These are phyloP conservation scores for Debaryomyces nepalensis DNA, from an alignment of 1,139 yeast species.

Conservation along the genomic window DNA sequence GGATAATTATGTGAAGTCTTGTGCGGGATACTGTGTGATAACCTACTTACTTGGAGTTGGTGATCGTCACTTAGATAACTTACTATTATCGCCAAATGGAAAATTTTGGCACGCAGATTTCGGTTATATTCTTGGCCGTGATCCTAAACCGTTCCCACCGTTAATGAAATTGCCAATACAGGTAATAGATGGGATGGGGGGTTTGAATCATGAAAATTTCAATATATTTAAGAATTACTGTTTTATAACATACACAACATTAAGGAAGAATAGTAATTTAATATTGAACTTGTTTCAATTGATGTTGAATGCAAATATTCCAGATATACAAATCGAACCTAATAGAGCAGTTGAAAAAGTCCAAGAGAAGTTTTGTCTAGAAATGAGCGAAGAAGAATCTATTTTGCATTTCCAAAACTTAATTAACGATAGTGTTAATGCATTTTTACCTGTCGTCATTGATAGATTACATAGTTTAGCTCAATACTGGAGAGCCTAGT, in stretches of 20 bases:
- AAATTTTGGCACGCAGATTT: conserved; percentile 97
- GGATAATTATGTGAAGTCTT: conserved; percentile 93
- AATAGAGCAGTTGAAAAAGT: conserved; percentile 84
- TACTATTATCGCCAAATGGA: conserved; percentile 73
- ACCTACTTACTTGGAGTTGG: conserved; percentile 96
- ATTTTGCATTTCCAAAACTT: conserved; percentile 90
- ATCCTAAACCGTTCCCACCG: conserved; percentile 98
- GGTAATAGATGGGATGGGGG: conserved; percentile 98
- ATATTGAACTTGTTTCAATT: conserved; percentile 88
- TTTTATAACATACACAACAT: conserved; percentile 89
- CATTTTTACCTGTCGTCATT: conserved; percentile 90
- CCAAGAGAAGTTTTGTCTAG: conserved; percentile 90
- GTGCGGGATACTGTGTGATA: conserved; percentile 98
- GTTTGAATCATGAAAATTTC: conserved; percentile 82
- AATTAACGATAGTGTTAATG: conserved; percentile 92
- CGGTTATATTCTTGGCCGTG: conserved; percentile 94
- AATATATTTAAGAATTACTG: conserved; percentile 89
- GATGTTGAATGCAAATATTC: conserved; percentile 93
- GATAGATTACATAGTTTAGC: conserved; percentile 95
- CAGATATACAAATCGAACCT: conserved; percentile 78
- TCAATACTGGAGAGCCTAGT: conserved; percentile 92
- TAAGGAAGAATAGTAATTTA: conserved; percentile 86
- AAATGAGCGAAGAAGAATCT: conserved; percentile 94
- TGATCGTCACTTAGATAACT: conserved; percentile 92
- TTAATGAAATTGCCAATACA: conserved; percentile 97